Conservation (phyloP, 345 rosid species). For the Eucalyptus globulus region DNA sequence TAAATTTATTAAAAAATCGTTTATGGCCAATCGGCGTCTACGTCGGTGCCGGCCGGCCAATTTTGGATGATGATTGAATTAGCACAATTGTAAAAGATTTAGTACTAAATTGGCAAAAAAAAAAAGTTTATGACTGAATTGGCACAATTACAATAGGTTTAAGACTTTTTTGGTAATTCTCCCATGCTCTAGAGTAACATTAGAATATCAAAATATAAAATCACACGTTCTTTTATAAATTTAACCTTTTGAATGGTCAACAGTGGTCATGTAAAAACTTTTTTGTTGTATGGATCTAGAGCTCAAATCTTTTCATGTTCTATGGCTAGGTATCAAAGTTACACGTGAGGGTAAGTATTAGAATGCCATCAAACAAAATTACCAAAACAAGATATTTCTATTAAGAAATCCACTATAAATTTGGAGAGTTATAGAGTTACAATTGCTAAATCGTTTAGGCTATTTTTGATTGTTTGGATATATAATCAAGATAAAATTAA, state of each 20-base stretch:
- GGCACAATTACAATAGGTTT: no score
- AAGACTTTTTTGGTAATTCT: no score
- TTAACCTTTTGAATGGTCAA: background rate
- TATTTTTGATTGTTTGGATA: fast-evolving
- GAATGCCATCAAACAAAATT: background rate
- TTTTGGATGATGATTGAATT: no score
- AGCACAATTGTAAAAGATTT: no score
- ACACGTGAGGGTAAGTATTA: fast-evolving
- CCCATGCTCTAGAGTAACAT: background rate
- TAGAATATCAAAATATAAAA: background rate
- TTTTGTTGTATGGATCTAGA: fast-evolving
- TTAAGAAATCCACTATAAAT: background rate
- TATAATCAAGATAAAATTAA: no score
- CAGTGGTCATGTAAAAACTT: background rate
- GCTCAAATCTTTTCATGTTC: background rate
- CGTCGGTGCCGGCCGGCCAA: no score
- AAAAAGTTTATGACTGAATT: no score
- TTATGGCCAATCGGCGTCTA: no score
- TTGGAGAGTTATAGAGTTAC: background rate
- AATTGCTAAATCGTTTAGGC: background rate
- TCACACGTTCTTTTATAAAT: background rate
- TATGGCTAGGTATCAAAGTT: background rate
- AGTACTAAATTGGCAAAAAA: no score
- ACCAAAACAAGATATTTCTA: background rate
- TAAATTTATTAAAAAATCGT: no score